phyloP scores from a whole-genome alignment of 495 filamentous ascomycete species.

The Penicillium canariense region DNA sequence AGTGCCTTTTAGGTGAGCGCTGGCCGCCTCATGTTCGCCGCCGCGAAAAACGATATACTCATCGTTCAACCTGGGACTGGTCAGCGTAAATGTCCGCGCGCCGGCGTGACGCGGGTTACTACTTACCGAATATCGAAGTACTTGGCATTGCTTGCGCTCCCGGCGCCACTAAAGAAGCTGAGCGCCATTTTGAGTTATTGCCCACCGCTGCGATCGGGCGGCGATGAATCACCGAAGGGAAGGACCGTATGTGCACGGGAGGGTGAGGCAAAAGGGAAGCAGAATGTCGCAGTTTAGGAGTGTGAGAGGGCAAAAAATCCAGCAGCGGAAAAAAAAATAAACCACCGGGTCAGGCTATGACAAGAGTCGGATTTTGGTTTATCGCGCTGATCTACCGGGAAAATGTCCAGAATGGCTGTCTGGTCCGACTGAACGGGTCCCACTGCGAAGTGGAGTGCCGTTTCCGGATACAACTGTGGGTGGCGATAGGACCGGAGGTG shows the following conservation, averaged over 20 bases:
- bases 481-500: constrained; percentile 17
- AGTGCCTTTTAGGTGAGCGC: constrained; percentile 69
- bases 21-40: constrained; percentile 69
- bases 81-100: constrained; percentile 7
- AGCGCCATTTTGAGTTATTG: constrained; percentile 42
- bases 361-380: constrained; percentile 13
- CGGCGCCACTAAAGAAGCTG: constrained; percentile 49
- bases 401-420: constrained; percentile 27
- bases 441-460: constrained; percentile 27
- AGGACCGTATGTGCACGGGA: background rate
- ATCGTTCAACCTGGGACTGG: constrained; percentile 61
- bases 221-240: constrained; percentile 10
- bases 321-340: constrained; percentile 15
- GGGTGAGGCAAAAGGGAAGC: background rate
- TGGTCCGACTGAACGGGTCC: constrained; percentile 33
- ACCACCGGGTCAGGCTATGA: constrained; percentile 8
- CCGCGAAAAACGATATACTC: constrained; percentile 80
- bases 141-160: constrained; percentile 50
- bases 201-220: constrained; percentile 23
- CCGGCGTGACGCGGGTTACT: background rate
- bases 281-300: background rate
- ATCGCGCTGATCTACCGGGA: constrained; percentile 29
- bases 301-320: constrained; percentile 2
- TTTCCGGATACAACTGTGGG: constrained; percentile 16
- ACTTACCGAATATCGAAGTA: constrained; percentile 57